These are phyloP conservation scores for Phytophthora sp. DNA, from an alignment of 352 stramenopile species.

Conservation along the genomic window DNA sequence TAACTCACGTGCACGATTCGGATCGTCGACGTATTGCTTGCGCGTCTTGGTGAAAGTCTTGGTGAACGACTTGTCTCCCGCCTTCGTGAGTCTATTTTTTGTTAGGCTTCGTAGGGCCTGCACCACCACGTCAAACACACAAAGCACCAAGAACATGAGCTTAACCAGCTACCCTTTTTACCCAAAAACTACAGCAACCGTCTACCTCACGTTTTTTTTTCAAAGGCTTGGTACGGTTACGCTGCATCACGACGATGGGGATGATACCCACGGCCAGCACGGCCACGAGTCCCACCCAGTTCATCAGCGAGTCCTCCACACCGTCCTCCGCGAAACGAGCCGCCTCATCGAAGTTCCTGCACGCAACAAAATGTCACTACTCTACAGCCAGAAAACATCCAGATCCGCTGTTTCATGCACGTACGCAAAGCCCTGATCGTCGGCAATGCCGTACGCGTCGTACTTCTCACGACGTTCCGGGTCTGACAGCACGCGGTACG, in stretches of 20 bases:
- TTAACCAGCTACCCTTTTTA: background rate
- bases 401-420: conserved; percentile 17
- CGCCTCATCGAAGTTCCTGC: conserved; percentile 82
- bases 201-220: conserved; percentile 81
- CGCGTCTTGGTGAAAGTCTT: conserved; percentile 52
- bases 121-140: background rate
- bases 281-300: conserved; percentile 70
- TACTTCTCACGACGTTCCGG: conserved; percentile 79
- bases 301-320: conserved; percentile 74
- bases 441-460: conserved; percentile 79
- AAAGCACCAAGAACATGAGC: conserved; percentile 2
- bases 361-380: conserved; percentile 2
- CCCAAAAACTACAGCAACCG: conserved; percentile 15
- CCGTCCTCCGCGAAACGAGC: conserved; percentile 68
- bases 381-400: background rate
- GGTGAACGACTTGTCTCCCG: conserved; percentile 51
- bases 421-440: conserved; percentile 80
- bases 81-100: conserved; percentile 77
- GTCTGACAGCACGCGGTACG: conserved; percentile 80
- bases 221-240: conserved; percentile 69
- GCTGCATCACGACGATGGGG: conserved; percentile 77
- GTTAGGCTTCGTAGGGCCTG: conserved; percentile 71
- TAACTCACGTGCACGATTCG: conserved; percentile 36
- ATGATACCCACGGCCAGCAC: conserved; percentile 59
- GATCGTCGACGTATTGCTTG: conserved; percentile 61